Evolutionary conservation across 164 flowering plant species (phyloP), one percentile per base, ranked within the genome.

Genomic region (Tetracentron sinense): DNA sequence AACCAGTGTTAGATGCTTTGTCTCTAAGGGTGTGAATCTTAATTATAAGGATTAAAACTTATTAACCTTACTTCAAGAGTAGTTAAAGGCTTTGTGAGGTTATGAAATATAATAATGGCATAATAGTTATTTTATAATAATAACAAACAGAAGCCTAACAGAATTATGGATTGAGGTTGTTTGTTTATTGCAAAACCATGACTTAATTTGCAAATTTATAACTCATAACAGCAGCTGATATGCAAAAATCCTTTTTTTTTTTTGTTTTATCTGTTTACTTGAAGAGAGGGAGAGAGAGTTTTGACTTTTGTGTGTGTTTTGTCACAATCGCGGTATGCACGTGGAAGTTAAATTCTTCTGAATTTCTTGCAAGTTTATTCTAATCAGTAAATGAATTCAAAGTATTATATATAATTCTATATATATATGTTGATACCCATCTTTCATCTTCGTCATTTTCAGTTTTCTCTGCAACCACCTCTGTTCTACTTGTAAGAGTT

Each of bases 311-410:
- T 51, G 47, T 42, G 67, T 27, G 78, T 72, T 71, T 74, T 66
- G 79, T 82, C 81, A 70, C 77, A 30, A 78, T 82, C 86, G 77
- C 72, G 74, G 78, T 72, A 60, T 80, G 84, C 85, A 83, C 86
- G 86, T 76, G 83, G 75, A 76, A 76, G 84, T 83, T 77, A 69
- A 77, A 74, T 70, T 72, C 76, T 66, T 68, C 69, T 64, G 64
- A 48, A 50, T 58, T 69, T 73, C 74, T 52, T 53, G 15, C 53
- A 25, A 21, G 16, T 12, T 70, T 35, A 47, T n/a, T 61, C 54
- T 53, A 33, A 69, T 70, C 62, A 62, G 63, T 67, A 46, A 54
- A 31, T 72, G 62, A 52, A 35, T 64, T 70, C n/a, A 15, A 19
- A 7, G 28, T 38, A 42, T 55, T 66, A 28, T 27, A 47, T 65